phyloP scores from a whole-genome alignment of 2,329 filamentous ascomycete genomes.

The Arthrobotrys sphaeroides region DNA sequence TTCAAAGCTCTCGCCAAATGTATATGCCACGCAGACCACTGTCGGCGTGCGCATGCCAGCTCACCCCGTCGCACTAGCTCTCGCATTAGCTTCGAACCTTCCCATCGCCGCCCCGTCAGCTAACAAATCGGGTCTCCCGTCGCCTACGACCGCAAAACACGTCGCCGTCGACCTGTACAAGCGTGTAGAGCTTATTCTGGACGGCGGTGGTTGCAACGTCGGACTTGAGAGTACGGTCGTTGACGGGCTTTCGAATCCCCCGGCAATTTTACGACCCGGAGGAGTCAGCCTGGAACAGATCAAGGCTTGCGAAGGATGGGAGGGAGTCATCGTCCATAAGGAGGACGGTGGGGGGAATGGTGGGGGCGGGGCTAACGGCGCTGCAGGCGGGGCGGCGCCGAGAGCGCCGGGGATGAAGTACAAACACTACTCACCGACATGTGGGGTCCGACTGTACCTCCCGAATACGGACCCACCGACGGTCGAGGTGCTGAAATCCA shows the following conservation, averaged over 20 bases:
- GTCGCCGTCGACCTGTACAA: constrained; percentile 85
- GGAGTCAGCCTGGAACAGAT: constrained; percentile 86
- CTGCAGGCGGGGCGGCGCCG: constrained; percentile 72
- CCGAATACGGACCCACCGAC: constrained; percentile 62
- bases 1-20: constrained; percentile 83
- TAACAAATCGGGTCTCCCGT: constrained; percentile 92
- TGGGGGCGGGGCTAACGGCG: constrained; percentile 73
- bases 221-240: constrained; percentile 98
- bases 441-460: constrained; percentile 84
- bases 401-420: constrained; percentile 98
- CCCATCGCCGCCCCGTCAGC: constrained; percentile 92
- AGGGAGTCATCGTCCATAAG: constrained; percentile 66
- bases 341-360: constrained; percentile 32
- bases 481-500: constrained; percentile 58
- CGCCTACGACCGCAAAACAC: constrained; percentile 88
- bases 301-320: constrained; percentile 79
- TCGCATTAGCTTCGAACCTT: constrained; percentile 80
- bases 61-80: constrained; percentile 81
- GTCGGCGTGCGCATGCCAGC: constrained; percentile 92
- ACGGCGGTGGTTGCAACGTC: constrained; percentile 85
- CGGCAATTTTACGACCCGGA: constrained; percentile 83
- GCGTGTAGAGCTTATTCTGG: constrained; percentile 84
- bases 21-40: constrained; percentile 82
- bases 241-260: constrained; percentile 83
- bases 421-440: constrained; percentile 93